Base-by-base conservation (phyloP, 75 land plant species). In the Pseudotsuga menziesii region DNA sequence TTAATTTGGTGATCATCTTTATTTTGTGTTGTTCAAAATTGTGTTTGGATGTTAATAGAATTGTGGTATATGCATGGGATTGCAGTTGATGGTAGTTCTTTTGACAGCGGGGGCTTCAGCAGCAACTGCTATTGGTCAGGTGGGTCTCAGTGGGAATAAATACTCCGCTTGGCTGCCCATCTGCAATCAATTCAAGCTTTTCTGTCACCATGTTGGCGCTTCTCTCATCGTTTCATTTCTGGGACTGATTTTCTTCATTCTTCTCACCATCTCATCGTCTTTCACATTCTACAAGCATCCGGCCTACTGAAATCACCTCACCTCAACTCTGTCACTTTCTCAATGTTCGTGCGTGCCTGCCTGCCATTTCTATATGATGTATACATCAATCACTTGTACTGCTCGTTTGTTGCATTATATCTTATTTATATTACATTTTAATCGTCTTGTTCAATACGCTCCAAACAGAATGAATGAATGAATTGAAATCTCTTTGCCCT, bases 91-190 rank as follows among this genome's bases (percentile, higher is more conserved):
- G 57, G 76, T 80, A 4, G 44, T 84, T 74, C 22, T 87, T 52
- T 80, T 87, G n/a, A 63, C 73, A 14, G 80, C 80, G 16, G 48
- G 79, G 57, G 20, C 80, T 2, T 79, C 88, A 29, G 84, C 88
- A 12, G 82, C 86, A 3, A 73, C 84, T 54, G 80, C 88, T 2
- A 76, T 89, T 4, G 75, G 61, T 4, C 9, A 84, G 0, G 73
- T 84, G 74, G 84, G 84, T 20, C 74, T 82, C 70, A 78, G 80
- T 13, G 88, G 88, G 64, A 86, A 80, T 62, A 14, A 35, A 1
- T 56, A 79, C 64, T 78, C 89, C 5, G 88, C 84, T 12, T 86
- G 91, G 91, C 70, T 84, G 41, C 84, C 86, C 5, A 78, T 84
- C 14, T 86, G 89, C 55, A 61, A 54, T 26, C 84, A 78, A 76